Percentiles rank a stretch among this genome's conserved stretches.
Evolutionary conservation across 345 rosid genomes (phyloP).

Genomic region (Stellera chamaejasme): DNA sequence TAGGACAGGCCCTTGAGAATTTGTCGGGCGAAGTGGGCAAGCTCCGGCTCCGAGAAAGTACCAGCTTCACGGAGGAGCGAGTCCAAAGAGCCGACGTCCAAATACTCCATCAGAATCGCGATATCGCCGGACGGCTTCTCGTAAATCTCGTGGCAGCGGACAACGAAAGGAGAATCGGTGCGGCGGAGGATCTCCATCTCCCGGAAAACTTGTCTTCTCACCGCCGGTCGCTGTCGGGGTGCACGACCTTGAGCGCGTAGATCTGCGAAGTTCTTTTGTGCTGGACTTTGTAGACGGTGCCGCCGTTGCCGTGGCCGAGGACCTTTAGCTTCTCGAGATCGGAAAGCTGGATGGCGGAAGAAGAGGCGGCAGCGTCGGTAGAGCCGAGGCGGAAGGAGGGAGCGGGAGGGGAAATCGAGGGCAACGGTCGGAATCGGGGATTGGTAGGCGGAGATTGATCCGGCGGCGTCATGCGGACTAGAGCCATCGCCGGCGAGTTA

Average conservation of each 20-base stretch:
- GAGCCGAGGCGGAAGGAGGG: slow-evolving; percentile 26
- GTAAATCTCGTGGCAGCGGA: slow-evolving; percentile 47
- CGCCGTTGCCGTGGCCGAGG: slow-evolving; percentile 84
- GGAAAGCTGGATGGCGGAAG: slow-evolving; percentile 16
- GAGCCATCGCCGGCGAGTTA: slow-evolving; percentile 32
- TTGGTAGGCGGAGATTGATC: slow-evolving; percentile 70
- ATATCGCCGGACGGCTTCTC: slow-evolving; percentile 65
- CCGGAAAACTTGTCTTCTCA: slow-evolving; percentile 54
- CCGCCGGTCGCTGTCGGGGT: slow-evolving; percentile 44
- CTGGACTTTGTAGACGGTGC: slow-evolving; percentile 67
- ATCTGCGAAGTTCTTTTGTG: slow-evolving; percentile 44
- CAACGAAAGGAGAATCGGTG: slow-evolving; percentile 57
- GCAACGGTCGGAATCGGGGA: slow-evolving; percentile 44
- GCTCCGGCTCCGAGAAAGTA: slow-evolving; percentile 36
- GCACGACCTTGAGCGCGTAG: slow-evolving; percentile 64
- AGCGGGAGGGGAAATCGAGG: slow-evolving; percentile 47
- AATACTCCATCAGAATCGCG: slow-evolving; percentile 65
- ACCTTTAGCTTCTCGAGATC: slow-evolving; percentile 68
- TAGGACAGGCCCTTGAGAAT: slow-evolving; percentile 57
- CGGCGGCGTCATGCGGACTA: slow-evolving; percentile 69
- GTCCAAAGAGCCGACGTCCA: slow-evolving; percentile 74
- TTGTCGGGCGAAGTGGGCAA: slow-evolving; percentile 49
- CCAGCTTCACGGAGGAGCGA: slow-evolving; percentile 32
- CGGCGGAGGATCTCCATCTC: slow-evolving; percentile 84
- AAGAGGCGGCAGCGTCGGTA: slow-evolving; percentile 10